phyloP scores from a whole-genome alignment of 2,329 filamentous ascomycete genomes.

The Fusarium heterosporum region DNA sequence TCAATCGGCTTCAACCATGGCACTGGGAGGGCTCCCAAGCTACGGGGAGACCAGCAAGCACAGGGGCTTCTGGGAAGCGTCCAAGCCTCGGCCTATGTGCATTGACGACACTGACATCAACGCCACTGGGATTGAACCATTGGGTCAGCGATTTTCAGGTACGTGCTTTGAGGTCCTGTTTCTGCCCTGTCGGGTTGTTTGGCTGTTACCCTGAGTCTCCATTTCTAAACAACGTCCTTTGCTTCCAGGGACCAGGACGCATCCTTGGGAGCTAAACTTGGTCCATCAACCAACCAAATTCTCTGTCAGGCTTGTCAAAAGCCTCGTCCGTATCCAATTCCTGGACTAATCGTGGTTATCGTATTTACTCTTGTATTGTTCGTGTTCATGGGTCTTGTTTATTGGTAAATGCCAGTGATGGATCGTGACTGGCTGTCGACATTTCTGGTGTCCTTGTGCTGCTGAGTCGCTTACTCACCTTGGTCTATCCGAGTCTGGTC shows the following conservation, averaged over 20 bases:
- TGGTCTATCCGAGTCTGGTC: conserved; percentile 31
- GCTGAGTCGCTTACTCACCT: conserved; percentile 21
- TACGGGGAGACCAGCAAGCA: too few species aligned
- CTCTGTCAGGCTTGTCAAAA: conserved; percentile 7
- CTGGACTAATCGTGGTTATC: too few species aligned
- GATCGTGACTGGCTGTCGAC: conserved; percentile 25
- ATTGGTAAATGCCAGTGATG: conserved; percentile 6
- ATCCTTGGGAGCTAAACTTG: conserved; percentile 9
- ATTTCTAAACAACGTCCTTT: conserved; percentile 4
- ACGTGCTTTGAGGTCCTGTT: too few species aligned
- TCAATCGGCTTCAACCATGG: too few species aligned
- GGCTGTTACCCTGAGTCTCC: not conserved
- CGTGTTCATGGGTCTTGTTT: conserved; percentile 23
- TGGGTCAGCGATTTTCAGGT: too few species aligned
- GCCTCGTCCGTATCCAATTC: too few species aligned
- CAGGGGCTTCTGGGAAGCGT: too few species aligned
- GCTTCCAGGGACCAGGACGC: conserved; percentile 27
- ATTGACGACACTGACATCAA: too few species aligned
- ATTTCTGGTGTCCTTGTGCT: conserved; percentile 16
- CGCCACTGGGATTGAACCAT: too few species aligned
- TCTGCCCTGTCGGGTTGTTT: not conserved
- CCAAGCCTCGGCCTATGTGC: too few species aligned
- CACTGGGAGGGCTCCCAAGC: too few species aligned
- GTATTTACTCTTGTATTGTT: too few species aligned
- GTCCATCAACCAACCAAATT: conserved; percentile 27